Percentiles rank a stretch among this genome's conserved stretches.
Evolutionary conservation across 345 rosid species (phyloP).

Genomic region (Anastatica hierochuntica): DNA sequence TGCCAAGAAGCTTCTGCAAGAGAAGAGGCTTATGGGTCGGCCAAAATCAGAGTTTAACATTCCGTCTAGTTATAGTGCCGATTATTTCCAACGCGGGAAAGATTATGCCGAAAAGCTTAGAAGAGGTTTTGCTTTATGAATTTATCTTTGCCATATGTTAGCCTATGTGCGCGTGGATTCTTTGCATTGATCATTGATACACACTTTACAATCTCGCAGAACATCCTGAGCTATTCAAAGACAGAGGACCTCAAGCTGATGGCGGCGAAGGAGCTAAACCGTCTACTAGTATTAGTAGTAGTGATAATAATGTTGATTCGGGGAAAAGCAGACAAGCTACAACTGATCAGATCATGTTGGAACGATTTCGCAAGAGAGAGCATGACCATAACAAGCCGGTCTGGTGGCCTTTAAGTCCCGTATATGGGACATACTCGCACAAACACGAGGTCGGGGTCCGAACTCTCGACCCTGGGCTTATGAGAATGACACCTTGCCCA

Average conservation of each 20-base stretch:
- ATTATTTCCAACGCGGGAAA: constrained; percentile 84
- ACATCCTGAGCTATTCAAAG: constrained; percentile 92
- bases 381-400: no score
- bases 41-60: constrained; percentile 64
- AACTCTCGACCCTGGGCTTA: no score
- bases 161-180: neutral
- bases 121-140: no score
- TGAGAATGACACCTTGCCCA: no score
- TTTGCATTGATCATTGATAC: neutral
- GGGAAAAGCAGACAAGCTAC: constrained; percentile 86
- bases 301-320: constrained; percentile 39
- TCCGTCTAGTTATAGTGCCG: constrained; percentile 94
- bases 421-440: no score
- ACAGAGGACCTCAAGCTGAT: constrained; percentile 36
- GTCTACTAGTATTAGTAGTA: constrained; percentile 19
- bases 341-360: constrained; percentile 82
- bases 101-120: constrained; percentile 94
- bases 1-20: constrained; percentile 94
- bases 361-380: constrained; percentile 88
- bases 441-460: no score
- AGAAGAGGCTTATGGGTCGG: constrained; percentile 71
- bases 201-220: constrained; percentile 35
- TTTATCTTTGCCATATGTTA: neutral
- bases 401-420: no score
- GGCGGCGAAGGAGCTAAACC: constrained; percentile 51